Evolutionary conservation across 495 filamentous ascomycete genomes (phyloP).

Genomic region (Delitschia confertaspora): DNA sequence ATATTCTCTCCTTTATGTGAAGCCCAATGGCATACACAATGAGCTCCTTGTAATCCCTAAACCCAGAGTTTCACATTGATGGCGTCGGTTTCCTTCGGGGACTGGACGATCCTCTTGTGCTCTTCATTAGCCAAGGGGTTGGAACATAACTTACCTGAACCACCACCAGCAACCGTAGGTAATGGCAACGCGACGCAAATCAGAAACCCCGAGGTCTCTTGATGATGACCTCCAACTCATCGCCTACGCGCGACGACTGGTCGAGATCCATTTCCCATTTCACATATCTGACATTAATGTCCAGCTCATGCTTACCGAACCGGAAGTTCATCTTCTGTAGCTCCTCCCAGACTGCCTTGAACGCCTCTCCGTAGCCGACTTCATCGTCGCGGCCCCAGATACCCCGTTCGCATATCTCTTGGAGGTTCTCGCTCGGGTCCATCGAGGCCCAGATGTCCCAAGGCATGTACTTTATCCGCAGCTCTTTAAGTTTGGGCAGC

Average conservation of each 20-base stretch:
- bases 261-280: constrained; percentile 16
- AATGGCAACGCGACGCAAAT: too few relatives aligned
- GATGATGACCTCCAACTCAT: constrained; percentile 20
- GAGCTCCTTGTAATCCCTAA: too few relatives aligned
- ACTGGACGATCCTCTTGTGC: too few relatives aligned
- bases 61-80: too few relatives aligned
- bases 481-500: constrained; percentile 6
- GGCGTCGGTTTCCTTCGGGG: too few relatives aligned
- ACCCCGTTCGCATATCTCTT: constrained; percentile 8
- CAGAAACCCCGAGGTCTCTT: too few relatives aligned
- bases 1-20: too few relatives aligned
- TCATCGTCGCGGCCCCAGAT: constrained; percentile 7
- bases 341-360: constrained; percentile 10
- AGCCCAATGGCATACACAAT: too few relatives aligned
- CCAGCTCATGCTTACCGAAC: background rate
- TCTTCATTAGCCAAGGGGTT: too few relatives aligned
- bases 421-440: constrained; percentile 12
- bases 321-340: constrained; percentile 5
- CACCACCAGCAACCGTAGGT: too few relatives aligned
- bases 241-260: constrained; percentile 11
- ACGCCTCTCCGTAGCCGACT: constrained; percentile 13
- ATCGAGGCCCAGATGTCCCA: constrained; percentile 19
- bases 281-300: constrained; percentile 7
- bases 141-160: too few relatives aligned
- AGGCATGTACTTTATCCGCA: constrained; percentile 16